Evolutionary conservation across 208 protist species (phyloP), one percentile per base, ranked within the genome.

Genomic region (Acanthamoeba healyi): DNA sequence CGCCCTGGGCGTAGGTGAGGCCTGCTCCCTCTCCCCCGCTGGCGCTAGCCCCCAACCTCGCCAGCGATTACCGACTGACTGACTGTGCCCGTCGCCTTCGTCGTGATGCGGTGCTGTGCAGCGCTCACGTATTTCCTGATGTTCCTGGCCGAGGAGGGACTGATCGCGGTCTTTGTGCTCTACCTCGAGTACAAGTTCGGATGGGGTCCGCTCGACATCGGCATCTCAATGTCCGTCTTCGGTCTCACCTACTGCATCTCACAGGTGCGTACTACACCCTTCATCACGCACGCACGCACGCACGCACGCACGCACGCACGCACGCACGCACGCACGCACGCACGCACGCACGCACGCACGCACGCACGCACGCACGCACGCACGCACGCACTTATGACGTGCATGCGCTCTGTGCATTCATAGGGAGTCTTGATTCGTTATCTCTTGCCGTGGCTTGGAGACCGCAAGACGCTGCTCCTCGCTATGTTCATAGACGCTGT

Each of bases 101-200:
- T 84, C 19, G 19, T 79, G 38, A 36, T 29, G 12, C 26, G 15
- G 24, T 72, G 14, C 5, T 32, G 6, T 72, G 34, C 36, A 90
- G 82, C 82, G 0, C 22, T 90, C 36, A 36, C 58, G 0, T 70
- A 72, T 17, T 90, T 90, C 5, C 22, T 90, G 17, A 49, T 46
- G n/a, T 63, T 90, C 49, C 38, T 90, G 36, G 82, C 36, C 54
- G 82, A 90, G 34, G 51, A 90, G 36, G 82, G 82, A 24, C 7
- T 90, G 19, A 70, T 90, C 24, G 46, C 49, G 0, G 38, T 90
- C 51, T 90, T 70, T 49, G 38, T 90, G 3, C 54, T 90, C 15
- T 90, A 26, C 82, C 29, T 90, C 54, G 44, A 90, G 54, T 90
- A 90, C 82, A 9, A n/a, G 34, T 90, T 90, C 49, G 54, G 40